Evolutionary conservation across 108 stramenopile genomes (phyloP), one percentile per base, ranked within the genome.

Genomic region (Epipyxis sp.): DNA sequence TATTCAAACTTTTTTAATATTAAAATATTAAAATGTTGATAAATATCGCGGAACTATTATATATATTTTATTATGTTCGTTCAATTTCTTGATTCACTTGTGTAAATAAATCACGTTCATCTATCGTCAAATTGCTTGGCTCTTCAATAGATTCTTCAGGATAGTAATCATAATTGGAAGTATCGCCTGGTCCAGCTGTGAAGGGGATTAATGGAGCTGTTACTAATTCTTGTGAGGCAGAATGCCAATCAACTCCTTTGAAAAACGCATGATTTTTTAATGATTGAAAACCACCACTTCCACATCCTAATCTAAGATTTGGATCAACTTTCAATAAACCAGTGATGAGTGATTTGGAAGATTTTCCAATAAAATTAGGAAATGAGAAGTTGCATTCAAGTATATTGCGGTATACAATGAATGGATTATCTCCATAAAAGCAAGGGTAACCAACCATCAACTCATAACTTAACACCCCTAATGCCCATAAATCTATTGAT

Each of bases 91-190:
- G 29, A 25, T 68, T 37, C 16, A 68, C 20, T 16, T 13, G 20
- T 41, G 13, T 37, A 37, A 74, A 74, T 20, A 57, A 37, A 35
- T 30, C 42, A 29, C 71, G 44, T 6, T 74, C 71, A 30, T 74
- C 71, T 37, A 27, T 16, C 3, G 13, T 34, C 40, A 74, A 42
- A 39, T 74, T 74, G 42, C n/a, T 32, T 6, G 71, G 27, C 27
- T 74, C 13, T 39, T 74, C 71, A 6, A 74, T 74, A 39, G 46
- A 16, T 37, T 74, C 71, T 39, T 74, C 71, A 34, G 71, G 71
- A 42, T 74, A 74, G 25, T 42, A 74, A 42, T 74, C 71, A 74
- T 13, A 74, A 25, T 74, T 74, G 6, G 13, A 35, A 74, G 13
- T 74, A 74, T 74, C 71, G 43, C 71, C 71, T 42, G 40, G 41